phyloP scores from a whole-genome alignment of 805 yeast genomes.

The Kuraishia floccosa region DNA sequence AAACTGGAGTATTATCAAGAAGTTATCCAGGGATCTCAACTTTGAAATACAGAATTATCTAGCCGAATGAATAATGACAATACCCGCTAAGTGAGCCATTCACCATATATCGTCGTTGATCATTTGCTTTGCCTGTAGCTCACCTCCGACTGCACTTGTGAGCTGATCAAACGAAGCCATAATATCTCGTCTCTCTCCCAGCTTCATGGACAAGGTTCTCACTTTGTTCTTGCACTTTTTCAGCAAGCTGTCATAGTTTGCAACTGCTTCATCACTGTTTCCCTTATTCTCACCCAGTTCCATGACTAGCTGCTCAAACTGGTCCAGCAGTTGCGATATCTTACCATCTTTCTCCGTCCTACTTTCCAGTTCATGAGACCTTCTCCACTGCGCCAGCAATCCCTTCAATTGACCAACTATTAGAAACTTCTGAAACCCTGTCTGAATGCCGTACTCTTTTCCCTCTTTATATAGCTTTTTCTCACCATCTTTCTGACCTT shows the following conservation, averaged over 20 bases:
- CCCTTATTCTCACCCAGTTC: slow-evolving; percentile 9
- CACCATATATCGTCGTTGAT: slow-evolving; percentile 18
- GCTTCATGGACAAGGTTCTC: slow-evolving; percentile 12
- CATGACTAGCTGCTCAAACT: slow-evolving; percentile 7
- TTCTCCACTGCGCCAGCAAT: slow-evolving; percentile 29
- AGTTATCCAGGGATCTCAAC: slow-evolving; percentile 50
- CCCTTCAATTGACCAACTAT: slow-evolving; percentile 59
- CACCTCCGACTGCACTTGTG: too few relatives aligned
- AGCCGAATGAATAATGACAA: slow-evolving; percentile 3
- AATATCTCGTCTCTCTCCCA: slow-evolving; percentile 13
- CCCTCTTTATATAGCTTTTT: slow-evolving; percentile 62
- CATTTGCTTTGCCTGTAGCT: too few relatives aligned
- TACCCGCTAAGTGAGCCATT: slow-evolving; percentile 3
- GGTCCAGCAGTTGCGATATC: slow-evolving; percentile 4
- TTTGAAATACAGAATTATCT: slow-evolving; percentile 60
- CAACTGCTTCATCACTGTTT: slow-evolving; percentile 17
- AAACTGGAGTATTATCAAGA: slow-evolving; percentile 51
- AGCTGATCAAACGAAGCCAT: too few relatives aligned
- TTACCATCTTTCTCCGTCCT: neutral
- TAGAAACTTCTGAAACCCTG: slow-evolving; percentile 61
- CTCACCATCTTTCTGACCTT: slow-evolving; percentile 57
- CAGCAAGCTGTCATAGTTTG: slow-evolving; percentile 12
- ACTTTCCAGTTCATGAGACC: slow-evolving; percentile 4
- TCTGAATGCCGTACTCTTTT: slow-evolving; percentile 72
- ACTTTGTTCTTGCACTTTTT: slow-evolving; percentile 15